A percentile compares a stretch with the other conserved stretches of the same genome.
Conservation (phyloP, 2,329 filamentous ascomycete genomes). For the Trichophyton rubrum region DNA sequence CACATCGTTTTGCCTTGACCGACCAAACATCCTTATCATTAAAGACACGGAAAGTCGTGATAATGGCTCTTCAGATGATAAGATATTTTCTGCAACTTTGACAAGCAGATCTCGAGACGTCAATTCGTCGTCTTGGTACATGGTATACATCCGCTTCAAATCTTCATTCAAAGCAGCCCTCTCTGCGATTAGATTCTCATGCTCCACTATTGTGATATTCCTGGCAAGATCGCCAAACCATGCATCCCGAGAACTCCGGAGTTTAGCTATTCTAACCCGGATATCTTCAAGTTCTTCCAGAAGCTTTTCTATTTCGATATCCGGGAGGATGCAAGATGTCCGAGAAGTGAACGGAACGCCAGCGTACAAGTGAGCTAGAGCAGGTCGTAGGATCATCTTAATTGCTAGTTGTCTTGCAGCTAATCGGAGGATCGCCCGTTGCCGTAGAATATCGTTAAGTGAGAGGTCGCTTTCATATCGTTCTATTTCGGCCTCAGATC, state of each 20-base stretch:
- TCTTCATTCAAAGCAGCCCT: conserved; percentile 21
- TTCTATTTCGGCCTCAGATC: not conserved
- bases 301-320: conserved; percentile 22
- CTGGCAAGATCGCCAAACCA: conserved; percentile 23
- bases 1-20: conserved; percentile 29
- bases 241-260: conserved; percentile 19
- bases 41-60: conserved; percentile 22
- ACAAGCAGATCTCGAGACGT: conserved; percentile 26
- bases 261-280: conserved; percentile 21
- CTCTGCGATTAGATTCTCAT: conserved; percentile 19
- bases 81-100: conserved; percentile 25
- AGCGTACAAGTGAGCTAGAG: conserved; percentile 28
- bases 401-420: conserved; percentile 30
- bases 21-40: conserved; percentile 29
- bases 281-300: conserved; percentile 24
- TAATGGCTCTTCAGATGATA: conserved; percentile 27
- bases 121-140: conserved; percentile 21
- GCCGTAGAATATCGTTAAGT: not conserved
- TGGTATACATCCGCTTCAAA: conserved; percentile 20
- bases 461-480: conserved; percentile 1
- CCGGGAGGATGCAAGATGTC: conserved; percentile 15
- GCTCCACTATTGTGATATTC: conserved; percentile 17
- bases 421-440: conserved; percentile 28
- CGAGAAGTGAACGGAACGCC: conserved; percentile 20
- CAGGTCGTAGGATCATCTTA: conserved; percentile 27